phyloP scores from a whole-genome alignment of 192 early-diverging fungal genomes.

The Coemansia sp. region DNA sequence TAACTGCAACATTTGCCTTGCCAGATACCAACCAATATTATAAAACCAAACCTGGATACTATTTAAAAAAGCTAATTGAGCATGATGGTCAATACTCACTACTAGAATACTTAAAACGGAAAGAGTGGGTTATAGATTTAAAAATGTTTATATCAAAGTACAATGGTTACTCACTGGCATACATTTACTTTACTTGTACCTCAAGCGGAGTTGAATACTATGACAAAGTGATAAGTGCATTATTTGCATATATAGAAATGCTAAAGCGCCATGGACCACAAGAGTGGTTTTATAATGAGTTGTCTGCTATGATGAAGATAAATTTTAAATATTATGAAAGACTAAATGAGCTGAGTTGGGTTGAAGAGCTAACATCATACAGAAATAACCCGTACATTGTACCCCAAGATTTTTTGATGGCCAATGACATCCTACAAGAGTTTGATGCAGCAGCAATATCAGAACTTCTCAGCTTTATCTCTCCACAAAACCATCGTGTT shows the following conservation, averaged over 20 bases:
- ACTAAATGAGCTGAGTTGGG: background rate
- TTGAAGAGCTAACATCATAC: background rate
- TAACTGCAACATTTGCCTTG: conserved; percentile 80
- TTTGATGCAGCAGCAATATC: background rate
- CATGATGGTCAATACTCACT: background rate
- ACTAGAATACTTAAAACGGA: background rate
- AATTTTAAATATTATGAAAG: background rate
- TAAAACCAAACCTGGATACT: background rate
- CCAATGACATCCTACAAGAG: background rate
- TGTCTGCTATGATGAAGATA: background rate
- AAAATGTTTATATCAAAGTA: background rate
- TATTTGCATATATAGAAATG: background rate
- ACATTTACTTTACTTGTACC: background rate
- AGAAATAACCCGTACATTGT: background rate
- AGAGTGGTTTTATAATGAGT: background rate
- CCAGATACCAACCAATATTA: conserved; percentile 60
- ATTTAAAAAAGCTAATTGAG: background rate
- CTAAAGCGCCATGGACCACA: background rate
- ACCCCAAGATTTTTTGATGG: background rate
- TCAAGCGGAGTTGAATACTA: background rate
- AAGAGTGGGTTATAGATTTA: background rate
- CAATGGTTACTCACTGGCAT: background rate
- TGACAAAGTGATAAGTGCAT: background rate
- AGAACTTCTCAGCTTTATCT: background rate
- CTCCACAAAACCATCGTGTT: background rate